Evolutionary conservation across 495 filamentous ascomycete species (phyloP).

Genomic region (Hyaloscypha bicolor): DNA sequence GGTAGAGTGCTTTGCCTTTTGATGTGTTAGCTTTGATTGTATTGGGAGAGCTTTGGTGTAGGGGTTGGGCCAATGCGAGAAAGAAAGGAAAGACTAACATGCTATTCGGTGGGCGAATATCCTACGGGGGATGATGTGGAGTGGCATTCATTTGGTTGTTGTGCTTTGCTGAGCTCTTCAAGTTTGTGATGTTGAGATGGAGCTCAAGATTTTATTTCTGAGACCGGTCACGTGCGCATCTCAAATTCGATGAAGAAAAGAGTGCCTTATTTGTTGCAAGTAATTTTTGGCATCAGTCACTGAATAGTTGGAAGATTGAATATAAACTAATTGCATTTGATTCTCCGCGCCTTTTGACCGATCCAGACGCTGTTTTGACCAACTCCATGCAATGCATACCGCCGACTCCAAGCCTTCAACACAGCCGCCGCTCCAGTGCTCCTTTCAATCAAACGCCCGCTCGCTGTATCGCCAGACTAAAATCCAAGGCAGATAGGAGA

Average conservation of each 20-base stretch:
- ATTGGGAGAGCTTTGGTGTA: background rate
- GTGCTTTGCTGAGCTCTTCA: background rate
- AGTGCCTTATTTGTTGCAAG: background rate
- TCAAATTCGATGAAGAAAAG: background rate
- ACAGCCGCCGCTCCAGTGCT: no score
- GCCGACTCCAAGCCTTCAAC: no score
- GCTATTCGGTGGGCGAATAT: background rate
- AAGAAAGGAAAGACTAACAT: background rate
- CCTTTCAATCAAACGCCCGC: no score
- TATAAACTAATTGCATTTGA: background rate
- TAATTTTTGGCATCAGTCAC: no score
- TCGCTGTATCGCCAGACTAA: no score
- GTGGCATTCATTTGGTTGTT: slow-evolving; percentile 33
- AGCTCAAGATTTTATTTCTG: background rate
- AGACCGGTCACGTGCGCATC: background rate
- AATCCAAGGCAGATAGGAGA: no score
- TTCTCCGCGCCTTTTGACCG: background rate
- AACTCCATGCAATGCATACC: no score
- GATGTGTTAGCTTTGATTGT: background rate
- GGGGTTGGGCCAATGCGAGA: background rate
- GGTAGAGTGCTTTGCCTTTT: slow-evolving; percentile 33
- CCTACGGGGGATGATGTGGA: slow-evolving; percentile 23
- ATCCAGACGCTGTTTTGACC: no score
- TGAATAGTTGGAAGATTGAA: no score
- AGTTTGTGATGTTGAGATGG: background rate